Evolutionary conservation across 176 grass and related monocot species (phyloP), one percentile per base, ranked within the genome.

Genomic region (Dendrocalamus sinicus): DNA sequence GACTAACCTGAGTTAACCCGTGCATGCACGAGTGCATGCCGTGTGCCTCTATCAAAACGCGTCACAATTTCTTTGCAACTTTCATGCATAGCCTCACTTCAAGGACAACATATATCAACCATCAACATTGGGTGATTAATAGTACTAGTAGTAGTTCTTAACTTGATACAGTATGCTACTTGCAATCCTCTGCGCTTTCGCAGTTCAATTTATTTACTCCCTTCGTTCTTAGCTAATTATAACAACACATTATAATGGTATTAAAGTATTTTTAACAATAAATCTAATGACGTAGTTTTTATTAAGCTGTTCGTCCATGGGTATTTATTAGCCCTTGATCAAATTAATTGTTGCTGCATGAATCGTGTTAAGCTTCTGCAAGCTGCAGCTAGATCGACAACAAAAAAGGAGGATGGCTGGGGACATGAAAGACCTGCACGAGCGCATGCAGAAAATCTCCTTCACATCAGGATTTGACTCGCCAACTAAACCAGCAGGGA

Each of bases 341-440:
- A 67, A 22, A 16, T 39, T 17, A 8, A 15, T 14, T 4, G 12
- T 11, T 37, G 19, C 9, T 68, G 2, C 8, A 40, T 68, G 2
- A 4, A 39, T 53, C 17, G 23, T 81, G 12, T 50, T 28, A 77
- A 16, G 57, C 30, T 23, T 15, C 0, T 54, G 61, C 51, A 16
- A 73, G 60, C 9, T 7, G 46, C 14, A 50, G 48, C 47, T 81
- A 54, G 47, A 46, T 67, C 64, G 77, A 71, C 78, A 82, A 0
- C 35, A 12, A 39, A 81, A 81, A 81, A 53, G 17, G 8, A 23
- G 20, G 37, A 46, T 24, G 24, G 51, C 7, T 8, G 47, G 76
- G 57, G 83, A 86, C 73, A 59, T 8, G 79, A 83, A 78, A 67
- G 89, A 40, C 58, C 28, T 22, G 39, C 84, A 67, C 79, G 79